Conservation (phyloP, 345 rosid genomes). For the Eutrema japonicum region DNA sequence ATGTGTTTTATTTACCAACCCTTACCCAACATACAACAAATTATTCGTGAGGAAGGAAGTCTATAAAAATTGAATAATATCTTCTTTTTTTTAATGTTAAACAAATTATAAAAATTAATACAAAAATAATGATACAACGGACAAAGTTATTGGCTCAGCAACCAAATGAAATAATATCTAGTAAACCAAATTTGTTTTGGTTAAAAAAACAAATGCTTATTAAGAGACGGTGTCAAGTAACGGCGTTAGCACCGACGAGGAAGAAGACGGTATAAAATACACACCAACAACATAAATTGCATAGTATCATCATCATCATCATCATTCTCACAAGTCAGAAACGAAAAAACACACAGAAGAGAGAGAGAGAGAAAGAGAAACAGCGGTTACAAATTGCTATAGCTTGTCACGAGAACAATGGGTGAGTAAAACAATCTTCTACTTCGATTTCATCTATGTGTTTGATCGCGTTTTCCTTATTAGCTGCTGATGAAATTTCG, state of each 20-base stretch:
- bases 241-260: slow-evolving; percentile 71
- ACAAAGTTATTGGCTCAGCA: too few species aligned
- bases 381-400: slow-evolving; percentile 33
- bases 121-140: too few species aligned
- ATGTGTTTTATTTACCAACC: slow-evolving; percentile 27
- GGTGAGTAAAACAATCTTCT: slow-evolving; percentile 42
- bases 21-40: slow-evolving; percentile 4
- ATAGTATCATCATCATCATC: slow-evolving; percentile 33
- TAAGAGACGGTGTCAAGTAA: slow-evolving; percentile 50
- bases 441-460: slow-evolving; percentile 30
- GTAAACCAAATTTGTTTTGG: neutral
- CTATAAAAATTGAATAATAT: slow-evolving; percentile 9
- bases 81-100: too few species aligned
- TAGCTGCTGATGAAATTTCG: neutral
- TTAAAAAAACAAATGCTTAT: slow-evolving; percentile 19
- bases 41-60: slow-evolving; percentile 4
- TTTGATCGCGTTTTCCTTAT: slow-evolving; percentile 30
- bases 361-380: slow-evolving; percentile 20
- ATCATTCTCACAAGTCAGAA: slow-evolving; percentile 22
- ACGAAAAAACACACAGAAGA: slow-evolving; percentile 13
- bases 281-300: slow-evolving; percentile 41
- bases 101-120: too few species aligned
- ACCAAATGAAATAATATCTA: too few species aligned
- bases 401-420: slow-evolving; percentile 54
- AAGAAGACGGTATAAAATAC: slow-evolving; percentile 34